phyloP scores from a whole-genome alignment of 2,329 filamentous ascomycete genomes.

The Geoglossum cookeanum region DNA sequence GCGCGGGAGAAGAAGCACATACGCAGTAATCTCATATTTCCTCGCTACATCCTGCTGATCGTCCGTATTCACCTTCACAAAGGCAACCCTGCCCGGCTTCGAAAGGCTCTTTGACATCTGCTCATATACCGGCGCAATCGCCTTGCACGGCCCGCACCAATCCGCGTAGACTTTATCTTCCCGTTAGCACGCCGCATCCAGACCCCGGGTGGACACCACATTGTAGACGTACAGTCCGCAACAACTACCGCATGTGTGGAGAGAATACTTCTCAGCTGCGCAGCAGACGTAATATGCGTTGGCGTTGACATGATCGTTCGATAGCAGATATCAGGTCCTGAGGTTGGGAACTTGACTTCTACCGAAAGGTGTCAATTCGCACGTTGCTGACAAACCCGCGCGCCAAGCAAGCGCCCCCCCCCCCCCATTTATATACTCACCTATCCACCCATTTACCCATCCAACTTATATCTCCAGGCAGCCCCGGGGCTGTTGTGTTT shows the following conservation, averaged over 20 bases:
- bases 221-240: neutral
- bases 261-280: neutral
- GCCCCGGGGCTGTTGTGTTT: no score
- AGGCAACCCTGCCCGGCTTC: constrained; percentile 27
- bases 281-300: neutral
- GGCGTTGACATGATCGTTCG: neutral
- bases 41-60: constrained; percentile 29
- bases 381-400: no score
- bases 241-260: neutral
- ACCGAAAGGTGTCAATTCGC: no score
- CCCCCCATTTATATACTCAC: no score
- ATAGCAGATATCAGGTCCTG: neutral
- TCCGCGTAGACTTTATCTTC: constrained; percentile 27
- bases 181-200: neutral
- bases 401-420: no score
- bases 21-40: constrained; percentile 30
- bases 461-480: no score
- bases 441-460: no score
- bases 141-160: constrained; percentile 43
- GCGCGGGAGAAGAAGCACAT: neutral
- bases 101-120: constrained; percentile 26
- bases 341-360: no score
- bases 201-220: neutral
- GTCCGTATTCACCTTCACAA: constrained; percentile 42
- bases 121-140: constrained; percentile 35